Percentiles rank a stretch among this genome's conserved stretches.
phyloP scores from a whole-genome alignment of 106 monocot species.

The Vanilla planifolia region DNA sequence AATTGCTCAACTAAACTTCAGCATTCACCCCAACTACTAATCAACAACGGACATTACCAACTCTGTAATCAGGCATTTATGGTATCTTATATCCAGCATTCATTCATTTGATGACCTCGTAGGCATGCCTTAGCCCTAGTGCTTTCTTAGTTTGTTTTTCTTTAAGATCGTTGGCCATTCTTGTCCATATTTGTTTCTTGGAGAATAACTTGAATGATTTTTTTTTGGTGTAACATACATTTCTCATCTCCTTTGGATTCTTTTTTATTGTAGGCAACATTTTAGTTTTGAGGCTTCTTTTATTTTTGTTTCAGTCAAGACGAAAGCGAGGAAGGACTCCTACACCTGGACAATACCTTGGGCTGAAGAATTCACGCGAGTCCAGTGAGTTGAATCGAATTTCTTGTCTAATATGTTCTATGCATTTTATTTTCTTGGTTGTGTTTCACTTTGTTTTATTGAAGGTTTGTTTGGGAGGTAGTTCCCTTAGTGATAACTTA shows the following conservation, averaged over 20 bases:
- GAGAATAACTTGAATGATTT: not conserved
- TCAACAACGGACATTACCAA: constrained; percentile 76
- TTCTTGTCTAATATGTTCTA: too few relatives aligned
- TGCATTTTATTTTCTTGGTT: too few relatives aligned
- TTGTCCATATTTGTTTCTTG: not conserved
- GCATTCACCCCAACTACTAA: constrained; percentile 76
- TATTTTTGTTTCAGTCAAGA: constrained; percentile 50
- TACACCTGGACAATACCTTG: constrained; percentile 92
- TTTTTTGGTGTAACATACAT: not conserved
- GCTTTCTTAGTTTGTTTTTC: constrained; percentile 9
- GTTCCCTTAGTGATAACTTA: too few relatives aligned
- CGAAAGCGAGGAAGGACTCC: constrained; percentile 71
- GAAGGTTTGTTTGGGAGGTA: too few relatives aligned
- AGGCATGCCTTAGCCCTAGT: constrained; percentile 24
- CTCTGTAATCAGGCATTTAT: constrained; percentile 53
- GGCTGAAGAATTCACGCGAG: constrained; percentile 55
- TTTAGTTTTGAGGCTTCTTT: constrained; percentile 4
- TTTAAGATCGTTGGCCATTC: not conserved
- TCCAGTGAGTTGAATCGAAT: constrained; percentile 28
- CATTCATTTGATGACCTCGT: constrained; percentile 16
- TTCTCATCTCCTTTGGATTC: not conserved
- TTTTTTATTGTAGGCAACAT: not conserved
- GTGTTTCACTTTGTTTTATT: too few relatives aligned
- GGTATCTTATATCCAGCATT: constrained; percentile 52
- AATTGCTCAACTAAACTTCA: constrained; percentile 73